A percentile compares a stretch with the other conserved stretches of the same genome.
These are phyloP conservation scores for Diaporthe sp. DNA, from an alignment of 2,329 filamentous ascomycete species.

Conservation along the genomic window DNA sequence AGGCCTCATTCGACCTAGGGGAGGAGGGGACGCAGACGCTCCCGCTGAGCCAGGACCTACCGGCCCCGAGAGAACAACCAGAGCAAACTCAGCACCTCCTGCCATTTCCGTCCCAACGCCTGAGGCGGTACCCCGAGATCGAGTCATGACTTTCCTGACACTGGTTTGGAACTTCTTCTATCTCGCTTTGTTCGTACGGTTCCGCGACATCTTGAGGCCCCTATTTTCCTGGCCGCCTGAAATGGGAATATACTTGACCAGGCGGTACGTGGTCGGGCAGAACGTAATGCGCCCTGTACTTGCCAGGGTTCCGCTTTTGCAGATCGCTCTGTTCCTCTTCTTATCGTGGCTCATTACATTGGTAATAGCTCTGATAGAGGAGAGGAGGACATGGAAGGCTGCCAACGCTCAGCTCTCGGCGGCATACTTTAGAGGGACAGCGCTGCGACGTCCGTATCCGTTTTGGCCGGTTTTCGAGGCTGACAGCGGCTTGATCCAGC, in stretches of 20 bases:
- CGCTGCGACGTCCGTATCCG: constrained; percentile 42
- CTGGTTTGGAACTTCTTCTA: background rate
- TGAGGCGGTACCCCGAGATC: background rate
- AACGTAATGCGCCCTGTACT: background rate
- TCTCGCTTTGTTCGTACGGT: background rate
- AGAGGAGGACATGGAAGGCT: constrained; percentile 46
- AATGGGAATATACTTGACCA: background rate
- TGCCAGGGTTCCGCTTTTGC: background rate
- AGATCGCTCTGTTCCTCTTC: constrained; percentile 31
- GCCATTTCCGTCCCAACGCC: background rate
- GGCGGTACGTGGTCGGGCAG: background rate
- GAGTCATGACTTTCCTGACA: background rate
- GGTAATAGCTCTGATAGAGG: constrained; percentile 43
- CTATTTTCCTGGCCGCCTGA: background rate
- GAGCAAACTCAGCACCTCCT: background rate
- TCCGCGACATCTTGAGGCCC: background rate
- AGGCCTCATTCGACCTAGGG: background rate
- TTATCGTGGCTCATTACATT: constrained; percentile 34
- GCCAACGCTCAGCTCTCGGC: constrained; percentile 43
- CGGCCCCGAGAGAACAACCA: background rate
- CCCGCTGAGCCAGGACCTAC: background rate
- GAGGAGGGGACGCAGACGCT: background rate
- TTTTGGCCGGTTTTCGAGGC: constrained; percentile 43
- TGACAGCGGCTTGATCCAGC: constrained; percentile 43
- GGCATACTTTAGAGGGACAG: constrained; percentile 44